A percentile compares a stretch with the other conserved stretches of the same genome.
Conservation (phyloP, 305 asterid genomes). For the Solanum hybrid region DNA sequence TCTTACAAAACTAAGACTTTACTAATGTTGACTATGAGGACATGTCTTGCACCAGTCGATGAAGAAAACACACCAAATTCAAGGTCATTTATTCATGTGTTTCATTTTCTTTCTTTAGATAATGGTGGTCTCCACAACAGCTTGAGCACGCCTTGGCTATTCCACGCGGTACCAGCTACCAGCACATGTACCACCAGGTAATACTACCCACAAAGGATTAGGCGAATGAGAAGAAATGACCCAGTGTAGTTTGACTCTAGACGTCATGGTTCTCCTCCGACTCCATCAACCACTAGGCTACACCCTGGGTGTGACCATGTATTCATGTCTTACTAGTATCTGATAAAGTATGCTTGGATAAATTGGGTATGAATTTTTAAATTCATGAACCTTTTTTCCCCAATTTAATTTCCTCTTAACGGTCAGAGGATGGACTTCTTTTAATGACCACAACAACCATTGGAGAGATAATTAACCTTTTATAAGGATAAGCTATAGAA, state of each 20-base stretch:
- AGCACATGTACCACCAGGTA: background rate
- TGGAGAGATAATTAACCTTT: conserved; percentile 1
- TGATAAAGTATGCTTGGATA: background rate
- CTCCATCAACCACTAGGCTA: background rate
- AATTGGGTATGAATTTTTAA: background rate
- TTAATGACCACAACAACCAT: background rate
- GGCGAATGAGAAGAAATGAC: background rate
- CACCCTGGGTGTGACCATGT: background rate
- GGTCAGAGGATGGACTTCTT: background rate
- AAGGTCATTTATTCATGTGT: background rate
- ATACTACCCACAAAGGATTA: background rate
- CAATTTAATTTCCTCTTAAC: background rate
- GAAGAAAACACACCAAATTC: background rate
- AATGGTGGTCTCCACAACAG: background rate
- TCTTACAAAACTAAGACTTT: background rate
- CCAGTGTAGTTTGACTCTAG: background rate
- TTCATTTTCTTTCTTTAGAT: background rate
- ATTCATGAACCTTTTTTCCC: background rate
- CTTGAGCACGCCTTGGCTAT: background rate
- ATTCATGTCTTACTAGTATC: background rate
- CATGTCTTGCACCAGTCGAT: background rate
- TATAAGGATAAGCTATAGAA: background rate
- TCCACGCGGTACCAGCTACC: background rate
- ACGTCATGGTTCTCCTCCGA: background rate
- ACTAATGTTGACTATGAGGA: background rate